A percentile compares a stretch with the other conserved stretches of the same genome.
phyloP scores from a whole-genome alignment of 768 basidiomycete species.

The Rickenella mellea region DNA sequence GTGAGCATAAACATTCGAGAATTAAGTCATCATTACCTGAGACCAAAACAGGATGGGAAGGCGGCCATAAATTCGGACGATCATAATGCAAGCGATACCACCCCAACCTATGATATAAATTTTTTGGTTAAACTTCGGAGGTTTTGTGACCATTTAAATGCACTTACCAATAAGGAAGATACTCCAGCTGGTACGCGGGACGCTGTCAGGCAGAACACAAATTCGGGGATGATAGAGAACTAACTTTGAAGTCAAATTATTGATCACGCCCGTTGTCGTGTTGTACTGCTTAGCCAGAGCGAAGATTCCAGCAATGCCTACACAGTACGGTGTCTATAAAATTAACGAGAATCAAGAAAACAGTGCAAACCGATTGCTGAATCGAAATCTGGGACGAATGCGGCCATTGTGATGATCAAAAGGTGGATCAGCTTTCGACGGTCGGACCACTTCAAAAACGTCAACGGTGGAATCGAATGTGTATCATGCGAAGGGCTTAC shows the following conservation, averaged over 20 bases:
- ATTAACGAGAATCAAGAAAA: not conserved
- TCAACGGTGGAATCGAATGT: not conserved
- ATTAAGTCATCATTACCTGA: too few relatives aligned
- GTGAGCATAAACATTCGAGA: too few relatives aligned
- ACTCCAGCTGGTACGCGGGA: slow-evolving; percentile 46
- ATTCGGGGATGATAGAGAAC: not conserved
- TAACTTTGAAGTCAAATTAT: slow-evolving; percentile 51
- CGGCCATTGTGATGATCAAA: slow-evolving; percentile 51
- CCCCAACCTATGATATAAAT: slow-evolving; percentile 39
- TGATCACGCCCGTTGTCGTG: slow-evolving; percentile 48
- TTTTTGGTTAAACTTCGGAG: not conserved
- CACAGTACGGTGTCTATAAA: not conserved
- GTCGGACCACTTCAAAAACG: slow-evolving; percentile 49
- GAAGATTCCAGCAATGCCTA: slow-evolving; percentile 56
- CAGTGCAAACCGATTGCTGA: slow-evolving; percentile 44
- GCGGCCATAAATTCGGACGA: slow-evolving; percentile 54
- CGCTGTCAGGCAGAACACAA: slow-evolving; percentile 6
- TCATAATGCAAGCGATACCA: slow-evolving; percentile 49
- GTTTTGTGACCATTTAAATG: not conserved
- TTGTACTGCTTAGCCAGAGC: slow-evolving; percentile 44
- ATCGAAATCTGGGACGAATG: slow-evolving; percentile 60
- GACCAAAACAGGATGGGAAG: slow-evolving; percentile 67
- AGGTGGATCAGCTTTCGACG: slow-evolving; percentile 46
- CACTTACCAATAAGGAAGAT: slow-evolving; percentile 47
- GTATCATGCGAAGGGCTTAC: slow-evolving; percentile 17